Percentiles rank a stretch among this genome's conserved stretches.
phyloP scores from a whole-genome alignment of 192 early-diverging fungal genomes.

The Pilaira anomala region DNA sequence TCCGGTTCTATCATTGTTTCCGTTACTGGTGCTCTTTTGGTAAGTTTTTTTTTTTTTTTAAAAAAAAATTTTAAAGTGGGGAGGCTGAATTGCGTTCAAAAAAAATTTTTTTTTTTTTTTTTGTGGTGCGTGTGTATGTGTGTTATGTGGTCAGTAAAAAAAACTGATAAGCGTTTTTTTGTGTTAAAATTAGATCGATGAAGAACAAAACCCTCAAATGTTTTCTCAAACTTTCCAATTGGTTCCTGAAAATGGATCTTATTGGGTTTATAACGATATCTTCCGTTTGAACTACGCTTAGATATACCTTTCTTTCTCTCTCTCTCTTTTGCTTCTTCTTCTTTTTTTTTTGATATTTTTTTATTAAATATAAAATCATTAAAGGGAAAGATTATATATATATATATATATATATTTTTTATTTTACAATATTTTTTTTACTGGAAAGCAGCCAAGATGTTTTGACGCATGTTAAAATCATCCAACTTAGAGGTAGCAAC shows the following conservation, averaged over 20 bases:
- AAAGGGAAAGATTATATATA: not conserved
- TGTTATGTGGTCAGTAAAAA: too few species aligned
- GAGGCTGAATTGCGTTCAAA: too few species aligned
- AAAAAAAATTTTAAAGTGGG: not conserved
- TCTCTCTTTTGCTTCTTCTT: not conserved
- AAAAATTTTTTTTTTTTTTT: slow-evolving; percentile 1
- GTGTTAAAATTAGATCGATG: slow-evolving; percentile 63
- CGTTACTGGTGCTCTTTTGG: slow-evolving; percentile 87
- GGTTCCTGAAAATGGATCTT: slow-evolving; percentile 62
- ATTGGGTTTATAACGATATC: slow-evolving; percentile 85
- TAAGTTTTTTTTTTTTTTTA: slow-evolving; percentile 37
- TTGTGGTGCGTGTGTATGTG: too few species aligned
- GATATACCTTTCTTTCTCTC: not conserved
- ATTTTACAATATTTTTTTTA: not conserved
- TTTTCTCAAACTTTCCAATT: slow-evolving; percentile 90
- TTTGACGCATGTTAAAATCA: slow-evolving; percentile 81
- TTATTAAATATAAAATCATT: too few species aligned
- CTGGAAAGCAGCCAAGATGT: slow-evolving; percentile 65
- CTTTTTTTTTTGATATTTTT: not conserved
- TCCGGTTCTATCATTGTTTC: slow-evolving; percentile 65
- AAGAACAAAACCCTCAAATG: slow-evolving; percentile 73
- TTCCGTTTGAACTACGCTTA: slow-evolving; percentile 80
- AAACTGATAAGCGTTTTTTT: not conserved
- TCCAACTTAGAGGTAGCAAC: slow-evolving; percentile 73
- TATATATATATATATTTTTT: not conserved